These are phyloP conservation scores for Plasmodium gonderi DNA, from an alignment of 169 alveolate species.

Conservation along the genomic window DNA sequence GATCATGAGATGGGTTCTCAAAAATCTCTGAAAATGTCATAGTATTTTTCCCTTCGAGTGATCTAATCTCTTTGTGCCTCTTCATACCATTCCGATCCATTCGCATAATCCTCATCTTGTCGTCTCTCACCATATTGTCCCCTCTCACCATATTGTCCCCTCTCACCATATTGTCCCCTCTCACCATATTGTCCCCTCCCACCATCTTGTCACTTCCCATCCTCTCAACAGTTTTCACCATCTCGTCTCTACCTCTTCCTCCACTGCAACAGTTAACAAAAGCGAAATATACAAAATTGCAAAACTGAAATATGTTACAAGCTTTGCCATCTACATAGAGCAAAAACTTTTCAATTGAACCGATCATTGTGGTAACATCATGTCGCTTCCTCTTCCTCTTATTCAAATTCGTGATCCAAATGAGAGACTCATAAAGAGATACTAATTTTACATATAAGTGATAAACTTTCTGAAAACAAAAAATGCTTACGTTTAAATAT, in stretches of 20 bases:
- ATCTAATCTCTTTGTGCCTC: too few species aligned
- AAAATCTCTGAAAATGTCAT: too few species aligned
- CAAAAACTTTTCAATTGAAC: slow-evolving; percentile 13
- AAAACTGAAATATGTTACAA: slow-evolving; percentile 23
- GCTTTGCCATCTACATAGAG: slow-evolving; percentile 22
- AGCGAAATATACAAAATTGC: slow-evolving; percentile 16
- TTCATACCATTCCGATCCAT: too few species aligned
- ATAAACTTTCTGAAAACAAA: slow-evolving; percentile 26
- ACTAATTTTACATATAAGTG: slow-evolving; percentile 27
- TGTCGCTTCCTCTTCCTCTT: slow-evolving; percentile 1
- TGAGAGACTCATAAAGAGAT: slow-evolving; percentile 35
- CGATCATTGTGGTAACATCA: background rate
- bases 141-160: too few species aligned
- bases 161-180: background rate
- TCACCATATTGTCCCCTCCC: background rate
- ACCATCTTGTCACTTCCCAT: background rate
- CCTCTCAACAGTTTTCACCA: background rate
- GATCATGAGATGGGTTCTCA: background rate
- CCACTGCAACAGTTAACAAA: background rate
- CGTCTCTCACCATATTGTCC: too few species aligned
- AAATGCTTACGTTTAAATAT: slow-evolving; percentile 58
- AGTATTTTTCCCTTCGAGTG: too few species aligned
- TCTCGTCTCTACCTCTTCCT: background rate
- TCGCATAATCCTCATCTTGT: too few species aligned
- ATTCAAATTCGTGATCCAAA: slow-evolving; percentile 34